Conservation (phyloP, 139 green algal species). For the Chlamydomonas sp. region DNA sequence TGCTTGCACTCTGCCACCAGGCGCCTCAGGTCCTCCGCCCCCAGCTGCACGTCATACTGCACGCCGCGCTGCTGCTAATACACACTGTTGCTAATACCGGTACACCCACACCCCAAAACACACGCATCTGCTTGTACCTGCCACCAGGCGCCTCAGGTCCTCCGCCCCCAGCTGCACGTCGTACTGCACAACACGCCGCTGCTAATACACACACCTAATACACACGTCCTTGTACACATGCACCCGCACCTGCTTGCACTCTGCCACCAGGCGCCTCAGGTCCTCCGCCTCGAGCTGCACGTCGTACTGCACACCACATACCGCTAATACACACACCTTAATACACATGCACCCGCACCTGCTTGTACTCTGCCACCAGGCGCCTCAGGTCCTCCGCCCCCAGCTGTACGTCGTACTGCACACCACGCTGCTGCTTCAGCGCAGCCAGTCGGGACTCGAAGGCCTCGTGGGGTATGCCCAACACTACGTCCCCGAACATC, state of each 20-base stretch:
- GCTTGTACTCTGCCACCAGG: constrained; percentile 78
- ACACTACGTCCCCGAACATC: constrained; percentile 89
- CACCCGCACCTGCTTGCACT: constrained; percentile 82
- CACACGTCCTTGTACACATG: constrained; percentile 28
- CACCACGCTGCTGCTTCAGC: constrained; percentile 66
- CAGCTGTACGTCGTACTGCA: constrained; percentile 84
- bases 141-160: constrained; percentile 78
- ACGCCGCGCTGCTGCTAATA: constrained; percentile 53
- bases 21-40: constrained; percentile 71
- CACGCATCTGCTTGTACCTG: constrained; percentile 62
- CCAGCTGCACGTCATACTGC: constrained; percentile 83
- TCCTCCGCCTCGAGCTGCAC: constrained; percentile 78
- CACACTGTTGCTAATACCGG: no score
- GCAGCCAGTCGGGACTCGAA: constrained; percentile 80
- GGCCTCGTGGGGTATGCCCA: constrained; percentile 78
- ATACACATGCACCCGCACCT: no score
- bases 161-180: constrained; percentile 82
- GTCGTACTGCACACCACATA: constrained; percentile 76
- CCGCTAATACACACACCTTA: no score
- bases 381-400: constrained; percentile 71
- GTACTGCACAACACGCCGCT: constrained; percentile 54
- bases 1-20: constrained; percentile 77
- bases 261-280: constrained; percentile 73
- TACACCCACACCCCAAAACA: no score
- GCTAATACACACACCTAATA: constrained; percentile 46